These are phyloP conservation scores for Fusarium compactum DNA, from an alignment of 2,329 filamentous ascomycete species.

Conservation along the genomic window DNA sequence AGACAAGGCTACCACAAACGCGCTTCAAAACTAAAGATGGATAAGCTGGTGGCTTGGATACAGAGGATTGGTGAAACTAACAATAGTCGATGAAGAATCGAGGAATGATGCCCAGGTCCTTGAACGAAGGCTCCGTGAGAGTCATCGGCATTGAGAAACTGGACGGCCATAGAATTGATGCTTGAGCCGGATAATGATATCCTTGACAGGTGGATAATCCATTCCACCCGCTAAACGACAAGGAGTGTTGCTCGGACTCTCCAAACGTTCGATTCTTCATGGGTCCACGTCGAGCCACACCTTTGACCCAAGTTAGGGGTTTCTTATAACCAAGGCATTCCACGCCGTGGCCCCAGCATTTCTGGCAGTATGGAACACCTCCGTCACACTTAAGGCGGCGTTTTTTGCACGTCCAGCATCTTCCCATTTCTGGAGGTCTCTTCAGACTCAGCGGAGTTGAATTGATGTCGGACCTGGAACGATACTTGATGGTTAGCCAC, in stretches of 20 bases:
- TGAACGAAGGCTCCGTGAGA: not conserved
- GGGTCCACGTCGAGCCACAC: not conserved
- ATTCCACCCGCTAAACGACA: accelerated
- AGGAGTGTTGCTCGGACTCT: not conserved
- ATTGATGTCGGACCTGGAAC: too few relatives aligned
- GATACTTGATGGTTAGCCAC: accelerated
- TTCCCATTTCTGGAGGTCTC: not conserved
- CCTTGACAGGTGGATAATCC: accelerated
- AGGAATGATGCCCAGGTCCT: not conserved
- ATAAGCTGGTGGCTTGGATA: not conserved
- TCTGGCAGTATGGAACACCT: not conserved
- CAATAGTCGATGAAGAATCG: not conserved
- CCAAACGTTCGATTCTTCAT: not conserved
- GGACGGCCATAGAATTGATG: accelerated
- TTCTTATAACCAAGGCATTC: not conserved
- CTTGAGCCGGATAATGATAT: accelerated
- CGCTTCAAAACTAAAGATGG: not conserved
- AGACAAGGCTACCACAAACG: not conserved
- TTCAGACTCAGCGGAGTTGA: not conserved
- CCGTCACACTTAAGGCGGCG: conserved; percentile 5
- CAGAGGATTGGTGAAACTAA: not conserved
- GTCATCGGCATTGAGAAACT: not conserved
- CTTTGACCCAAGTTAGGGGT: not conserved
- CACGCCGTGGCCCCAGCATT: not conserved
- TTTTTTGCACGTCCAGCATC: conserved; percentile 1